Evolutionary conservation across 129 eudicot species (phyloP).

Genomic region (Smallanthus sonchifolius): DNA sequence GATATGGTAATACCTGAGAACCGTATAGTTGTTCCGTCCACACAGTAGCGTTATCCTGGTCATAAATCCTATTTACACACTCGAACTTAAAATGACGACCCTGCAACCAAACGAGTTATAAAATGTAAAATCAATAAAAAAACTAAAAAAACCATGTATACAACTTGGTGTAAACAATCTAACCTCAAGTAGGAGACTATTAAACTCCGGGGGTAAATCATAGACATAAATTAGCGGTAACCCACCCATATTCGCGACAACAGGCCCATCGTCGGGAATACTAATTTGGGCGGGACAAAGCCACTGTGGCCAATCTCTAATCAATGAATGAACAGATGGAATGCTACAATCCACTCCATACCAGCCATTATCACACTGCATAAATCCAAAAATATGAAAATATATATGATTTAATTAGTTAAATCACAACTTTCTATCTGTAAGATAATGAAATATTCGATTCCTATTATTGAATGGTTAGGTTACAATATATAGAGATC

Average conservation of each 20-base stretch:
- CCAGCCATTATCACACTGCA: slow-evolving; percentile 88
- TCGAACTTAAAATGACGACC: slow-evolving; percentile 90
- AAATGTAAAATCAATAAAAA: not conserved
- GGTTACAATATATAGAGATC: too few species aligned
- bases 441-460: too few species aligned
- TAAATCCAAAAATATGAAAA: not conserved
- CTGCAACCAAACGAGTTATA: slow-evolving; percentile 38
- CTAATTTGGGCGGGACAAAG: slow-evolving; percentile 74
- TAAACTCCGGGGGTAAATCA: slow-evolving; percentile 85
- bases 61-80: slow-evolving; percentile 92
- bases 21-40: slow-evolving; percentile 94
- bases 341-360: slow-evolving; percentile 90
- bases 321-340: slow-evolving; percentile 69
- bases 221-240: slow-evolving; percentile 85
- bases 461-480: too few species aligned
- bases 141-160: not conserved
- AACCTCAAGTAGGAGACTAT: slow-evolving; percentile 90
- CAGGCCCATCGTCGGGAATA: slow-evolving; percentile 45
- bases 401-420: not conserved
- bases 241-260: slow-evolving; percentile 27
- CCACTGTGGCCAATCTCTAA: slow-evolving; percentile 83
- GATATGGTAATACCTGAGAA: slow-evolving; percentile 66
- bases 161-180: slow-evolving; percentile 27
- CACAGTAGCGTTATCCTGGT: slow-evolving; percentile 58
- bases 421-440: not conserved